Evolutionary conservation across 306 rosid genomes (phyloP).

Genomic region (Cicer yamashitae): DNA sequence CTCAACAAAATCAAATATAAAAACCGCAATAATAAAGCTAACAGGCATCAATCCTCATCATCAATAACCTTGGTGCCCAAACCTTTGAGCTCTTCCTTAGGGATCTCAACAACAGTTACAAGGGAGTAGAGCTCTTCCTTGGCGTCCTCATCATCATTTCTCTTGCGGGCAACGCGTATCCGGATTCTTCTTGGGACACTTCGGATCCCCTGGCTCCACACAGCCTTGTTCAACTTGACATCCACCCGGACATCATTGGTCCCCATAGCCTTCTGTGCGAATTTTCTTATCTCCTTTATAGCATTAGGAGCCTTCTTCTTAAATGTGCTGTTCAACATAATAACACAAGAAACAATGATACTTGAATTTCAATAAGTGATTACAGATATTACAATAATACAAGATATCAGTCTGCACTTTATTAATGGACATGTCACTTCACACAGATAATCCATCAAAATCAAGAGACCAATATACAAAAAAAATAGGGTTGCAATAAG

Average conservation of each 20-base stretch:
- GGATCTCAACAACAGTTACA: slow-evolving; percentile 80
- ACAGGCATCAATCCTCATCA: slow-evolving; percentile 66
- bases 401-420: not conserved
- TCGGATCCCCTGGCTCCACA: slow-evolving; percentile 93
- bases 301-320: slow-evolving; percentile 96
- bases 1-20: slow-evolving; percentile 26
- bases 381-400: not conserved
- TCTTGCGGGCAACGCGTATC: slow-evolving; percentile 90
- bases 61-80: slow-evolving; percentile 87
- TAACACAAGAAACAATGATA: slow-evolving; percentile 7
- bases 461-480: not conserved
- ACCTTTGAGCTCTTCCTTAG: slow-evolving; percentile 77
- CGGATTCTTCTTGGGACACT: slow-evolving; percentile 90
- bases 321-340: slow-evolving; percentile 63
- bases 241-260: slow-evolving; percentile 87
- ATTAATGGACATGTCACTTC: not conserved
- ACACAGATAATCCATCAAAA: not conserved
- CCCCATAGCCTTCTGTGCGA: slow-evolving; percentile 89
- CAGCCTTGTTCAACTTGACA: slow-evolving; percentile 82
- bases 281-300: slow-evolving; percentile 89
- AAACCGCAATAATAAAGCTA: slow-evolving; percentile 5
- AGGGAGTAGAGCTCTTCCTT: slow-evolving; percentile 92
- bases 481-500: not conserved
- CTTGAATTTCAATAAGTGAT: not conserved
- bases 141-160: slow-evolving; percentile 93